phyloP scores from a whole-genome alignment of 768 basidiomycete species.

The Chalciporus chontae region DNA sequence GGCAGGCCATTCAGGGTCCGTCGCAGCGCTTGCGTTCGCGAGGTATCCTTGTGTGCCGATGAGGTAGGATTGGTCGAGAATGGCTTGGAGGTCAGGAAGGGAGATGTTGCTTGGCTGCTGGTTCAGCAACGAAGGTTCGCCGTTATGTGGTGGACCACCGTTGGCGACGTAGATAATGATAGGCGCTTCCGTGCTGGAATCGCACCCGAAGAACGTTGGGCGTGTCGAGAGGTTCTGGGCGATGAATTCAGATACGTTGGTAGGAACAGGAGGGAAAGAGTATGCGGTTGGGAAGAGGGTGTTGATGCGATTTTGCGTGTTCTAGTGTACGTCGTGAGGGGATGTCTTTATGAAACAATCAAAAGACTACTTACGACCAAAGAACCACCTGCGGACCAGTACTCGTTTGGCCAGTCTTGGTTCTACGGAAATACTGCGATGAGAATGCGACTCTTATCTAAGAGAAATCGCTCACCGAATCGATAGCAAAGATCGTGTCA shows the following conservation, averaged over 20 bases:
- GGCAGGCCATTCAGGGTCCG: conserved; percentile 37
- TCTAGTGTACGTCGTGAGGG: not conserved
- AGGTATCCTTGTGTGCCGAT: conserved; percentile 38
- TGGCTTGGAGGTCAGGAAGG: conserved; percentile 30
- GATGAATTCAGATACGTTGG: conserved; percentile 21
- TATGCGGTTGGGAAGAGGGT: conserved; percentile 5
- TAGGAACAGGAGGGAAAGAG: conserved; percentile 17
- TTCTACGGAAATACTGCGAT: not conserved
- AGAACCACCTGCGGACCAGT: conserved; percentile 9
- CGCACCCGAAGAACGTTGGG: conserved; percentile 38
- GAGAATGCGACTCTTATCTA: not conserved
- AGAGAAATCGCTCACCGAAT: not conserved
- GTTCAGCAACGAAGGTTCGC: conserved; percentile 36
- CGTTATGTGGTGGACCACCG: conserved; percentile 38
- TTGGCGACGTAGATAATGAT: conserved; percentile 54
- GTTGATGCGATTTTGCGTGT: conserved; percentile 5
- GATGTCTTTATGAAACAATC: not conserved
- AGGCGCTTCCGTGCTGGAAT: conserved; percentile 32
- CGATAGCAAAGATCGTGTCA: conserved; percentile 14
- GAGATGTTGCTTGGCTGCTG: conserved; percentile 1
- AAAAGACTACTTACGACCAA: conserved; percentile 1
- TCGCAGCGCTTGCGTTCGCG: conserved; percentile 20
- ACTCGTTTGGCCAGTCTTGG: conserved; percentile 7
- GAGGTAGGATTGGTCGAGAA: conserved; percentile 41
- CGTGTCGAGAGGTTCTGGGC: conserved; percentile 24